Percentiles rank a stretch among this genome's conserved stretches.
Conservation (phyloP, 176 grass and related monocot genomes). For the Pharus latifolius region DNA sequence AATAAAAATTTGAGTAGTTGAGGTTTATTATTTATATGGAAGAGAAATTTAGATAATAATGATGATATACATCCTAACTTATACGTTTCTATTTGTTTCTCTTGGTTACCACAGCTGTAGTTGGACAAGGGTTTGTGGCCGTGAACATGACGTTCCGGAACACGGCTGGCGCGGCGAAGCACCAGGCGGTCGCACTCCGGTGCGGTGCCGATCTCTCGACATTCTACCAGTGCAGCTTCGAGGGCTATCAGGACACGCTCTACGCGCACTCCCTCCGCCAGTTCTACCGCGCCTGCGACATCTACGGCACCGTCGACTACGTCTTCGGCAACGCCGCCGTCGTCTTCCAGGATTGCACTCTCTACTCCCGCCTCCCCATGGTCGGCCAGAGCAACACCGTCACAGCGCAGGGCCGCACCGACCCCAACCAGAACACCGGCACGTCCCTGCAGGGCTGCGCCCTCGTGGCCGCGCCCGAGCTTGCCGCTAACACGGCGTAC, state of each 20-base stretch:
- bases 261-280: slow-evolving; percentile 86
- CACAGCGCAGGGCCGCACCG: slow-evolving; percentile 76
- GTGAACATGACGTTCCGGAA: slow-evolving; percentile 94
- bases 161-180: slow-evolving; percentile 63
- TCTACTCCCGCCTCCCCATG: slow-evolving; percentile 59
- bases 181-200: slow-evolving; percentile 78
- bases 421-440: slow-evolving; percentile 96
- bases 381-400: slow-evolving; percentile 78
- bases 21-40: too few species aligned
- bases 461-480: slow-evolving; percentile 48
- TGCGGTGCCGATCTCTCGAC: slow-evolving; percentile 58
- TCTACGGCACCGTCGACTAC: slow-evolving; percentile 95
- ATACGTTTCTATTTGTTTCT: too few species aligned
- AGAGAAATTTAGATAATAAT: too few species aligned
- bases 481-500: slow-evolving; percentile 40
- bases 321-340: slow-evolving; percentile 90
- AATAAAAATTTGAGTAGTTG: too few species aligned
- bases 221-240: slow-evolving; percentile 96
- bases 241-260: slow-evolving; percentile 95
- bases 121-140: slow-evolving; percentile 75
- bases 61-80: not conserved
- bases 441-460: slow-evolving; percentile 56
- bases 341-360: slow-evolving; percentile 72
- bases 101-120: too few species aligned
- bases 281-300: slow-evolving; percentile 88